Base-by-base conservation (phyloP, 352 stramenopile species). In the Elongisporangium senticosum region DNA sequence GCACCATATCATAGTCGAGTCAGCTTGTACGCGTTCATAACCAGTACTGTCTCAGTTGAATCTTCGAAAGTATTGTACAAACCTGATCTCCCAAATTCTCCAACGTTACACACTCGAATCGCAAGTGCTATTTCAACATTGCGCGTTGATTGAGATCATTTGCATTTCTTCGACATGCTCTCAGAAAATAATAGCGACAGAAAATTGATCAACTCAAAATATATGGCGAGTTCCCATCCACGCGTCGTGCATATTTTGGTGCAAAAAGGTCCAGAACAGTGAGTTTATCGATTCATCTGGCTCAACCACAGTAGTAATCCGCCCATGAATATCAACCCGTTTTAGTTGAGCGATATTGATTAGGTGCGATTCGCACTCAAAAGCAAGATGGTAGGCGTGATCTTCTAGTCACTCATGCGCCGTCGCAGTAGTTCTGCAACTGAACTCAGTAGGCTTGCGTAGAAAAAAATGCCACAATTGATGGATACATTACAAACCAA, bases 401-500 rank as follows among this genome's bases (percentile, higher is more conserved):
- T 68, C 11, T 69, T 37, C 7, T 37, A 54, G 22, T 77, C 69
- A 3, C 43, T 72, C 47, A 71, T 64, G 2, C 65, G 62, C 4
- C 64, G 21, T 4, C 58, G 53, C 4, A 39, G 4, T 1, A 69
- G 7, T 33, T 65, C 61, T 13, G 54, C 61, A 5, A 58, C 8
- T 0, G 49, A 15, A 21, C 68, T 78, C 0, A 75, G 58, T 0
- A 71, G 7, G 40, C 66, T 73, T 51, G 58, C 74, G 58, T 55
- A 58, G 0, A 75, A 15, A 6, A 79, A 21, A 7, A 74, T 14
- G 13, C 59, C 17, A 52, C 64, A 43, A 74, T 68, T 7, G 58
- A 56, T 2, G 70, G 67, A 40, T 78, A 78, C 23, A 72, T 65
- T 13, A 64, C 53, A 47, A 69, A 74, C 71, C 71, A 75, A 14